Evolutionary conservation across 257 asterid genomes (phyloP).

Genomic region (Ilex asprella): DNA sequence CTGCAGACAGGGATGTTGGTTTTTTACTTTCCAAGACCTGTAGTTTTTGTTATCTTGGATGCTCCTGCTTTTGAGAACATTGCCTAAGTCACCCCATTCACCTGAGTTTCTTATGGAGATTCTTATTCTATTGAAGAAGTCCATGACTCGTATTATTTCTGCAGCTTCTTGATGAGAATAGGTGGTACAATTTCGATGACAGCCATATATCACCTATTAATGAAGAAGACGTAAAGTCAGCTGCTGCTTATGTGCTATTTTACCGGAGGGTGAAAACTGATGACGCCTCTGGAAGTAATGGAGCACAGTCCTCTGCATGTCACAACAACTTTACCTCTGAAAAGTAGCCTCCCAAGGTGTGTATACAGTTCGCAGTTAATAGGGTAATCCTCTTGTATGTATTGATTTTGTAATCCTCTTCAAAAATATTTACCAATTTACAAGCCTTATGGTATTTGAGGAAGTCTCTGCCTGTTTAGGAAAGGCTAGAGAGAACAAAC

Average conservation of each 20-base stretch:
- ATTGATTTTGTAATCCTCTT: too few species aligned
- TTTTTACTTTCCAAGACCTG: neutral
- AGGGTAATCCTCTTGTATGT: too few species aligned
- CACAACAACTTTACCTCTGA: conserved; percentile 21
- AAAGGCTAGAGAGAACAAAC: too few species aligned
- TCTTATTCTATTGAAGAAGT: conserved; percentile 1
- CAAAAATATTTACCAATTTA: too few species aligned
- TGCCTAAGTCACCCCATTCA: too few species aligned
- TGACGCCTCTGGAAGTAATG: conserved; percentile 49
- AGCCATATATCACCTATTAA: conserved; percentile 74
- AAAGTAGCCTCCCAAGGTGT: neutral
- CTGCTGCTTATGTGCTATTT: conserved; percentile 90
- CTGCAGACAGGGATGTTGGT: too few species aligned
- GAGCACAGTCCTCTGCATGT: conserved; percentile 34
- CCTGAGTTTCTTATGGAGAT: neutral
- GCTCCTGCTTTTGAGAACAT: too few species aligned
- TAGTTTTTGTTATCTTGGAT: neutral
- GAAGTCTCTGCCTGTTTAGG: too few species aligned
- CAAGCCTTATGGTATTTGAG: too few species aligned
- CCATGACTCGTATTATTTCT: neutral
- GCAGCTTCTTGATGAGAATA: conserved; percentile 92
- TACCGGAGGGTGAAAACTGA: conserved; percentile 74
- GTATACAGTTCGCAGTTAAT: too few species aligned
- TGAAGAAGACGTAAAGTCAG: conserved; percentile 91
- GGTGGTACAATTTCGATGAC: conserved; percentile 96